Percentiles rank a stretch among this genome's conserved stretches.
Evolutionary conservation across 2,329 filamentous ascomycete genomes (phyloP).

Genomic region (Bipolaris cookei): DNA sequence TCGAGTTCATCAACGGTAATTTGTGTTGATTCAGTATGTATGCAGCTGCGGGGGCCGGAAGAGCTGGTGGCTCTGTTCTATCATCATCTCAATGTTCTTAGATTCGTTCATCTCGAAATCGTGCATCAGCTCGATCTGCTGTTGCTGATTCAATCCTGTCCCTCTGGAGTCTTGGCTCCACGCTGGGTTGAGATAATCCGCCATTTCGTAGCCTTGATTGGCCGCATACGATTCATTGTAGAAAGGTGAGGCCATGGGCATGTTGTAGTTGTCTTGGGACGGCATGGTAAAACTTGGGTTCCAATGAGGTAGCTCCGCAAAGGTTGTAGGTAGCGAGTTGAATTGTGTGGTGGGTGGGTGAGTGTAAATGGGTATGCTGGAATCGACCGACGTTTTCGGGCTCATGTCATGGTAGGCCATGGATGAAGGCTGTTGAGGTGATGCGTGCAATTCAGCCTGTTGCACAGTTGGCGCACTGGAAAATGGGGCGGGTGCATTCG

Average conservation of each 20-base stretch:
- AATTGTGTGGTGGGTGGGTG: slow-evolving; percentile 41
- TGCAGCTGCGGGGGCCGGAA: slow-evolving; percentile 41
- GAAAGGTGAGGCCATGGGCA: slow-evolving; percentile 34
- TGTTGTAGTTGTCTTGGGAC: slow-evolving; percentile 36
- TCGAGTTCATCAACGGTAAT: background rate
- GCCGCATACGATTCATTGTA: slow-evolving; percentile 47
- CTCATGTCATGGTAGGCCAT: slow-evolving; percentile 39
- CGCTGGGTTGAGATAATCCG: slow-evolving; percentile 60
- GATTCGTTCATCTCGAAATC: slow-evolving; percentile 67
- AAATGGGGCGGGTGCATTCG: slow-evolving; percentile 25
- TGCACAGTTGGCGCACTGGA: slow-evolving; percentile 30
- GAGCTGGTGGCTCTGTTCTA: slow-evolving; percentile 49
- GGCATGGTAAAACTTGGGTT: slow-evolving; percentile 46
- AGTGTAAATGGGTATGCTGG: slow-evolving; percentile 37
- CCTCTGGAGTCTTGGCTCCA: slow-evolving; percentile 58
- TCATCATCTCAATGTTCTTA: slow-evolving; percentile 51
- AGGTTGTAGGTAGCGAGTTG: slow-evolving; percentile 45
- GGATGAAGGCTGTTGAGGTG: slow-evolving; percentile 32
- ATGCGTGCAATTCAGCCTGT: slow-evolving; percentile 31
- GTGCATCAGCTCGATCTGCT: slow-evolving; percentile 83
- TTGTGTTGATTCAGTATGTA: slow-evolving; percentile 31
- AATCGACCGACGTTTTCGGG: slow-evolving; percentile 39
- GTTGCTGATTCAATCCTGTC: slow-evolving; percentile 71
- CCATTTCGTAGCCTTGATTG: slow-evolving; percentile 45
- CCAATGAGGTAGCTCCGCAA: slow-evolving; percentile 47